These are phyloP conservation scores for Talaromyces adpressus DNA, from an alignment of 495 filamentous ascomycete species.

Conservation along the genomic window DNA sequence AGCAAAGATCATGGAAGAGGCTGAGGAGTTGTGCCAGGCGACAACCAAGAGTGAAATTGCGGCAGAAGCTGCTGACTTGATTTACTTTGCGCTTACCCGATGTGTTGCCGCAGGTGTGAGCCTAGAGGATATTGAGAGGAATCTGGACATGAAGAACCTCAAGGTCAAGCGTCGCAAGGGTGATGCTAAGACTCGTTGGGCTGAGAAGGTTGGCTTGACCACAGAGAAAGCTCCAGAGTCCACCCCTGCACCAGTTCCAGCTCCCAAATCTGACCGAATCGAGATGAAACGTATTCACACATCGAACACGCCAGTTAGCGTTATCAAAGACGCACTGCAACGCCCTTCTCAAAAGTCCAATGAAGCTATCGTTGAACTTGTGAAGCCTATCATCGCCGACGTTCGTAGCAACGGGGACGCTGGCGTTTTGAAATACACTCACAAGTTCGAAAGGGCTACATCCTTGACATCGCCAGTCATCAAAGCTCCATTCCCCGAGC, in stretches of 20 bases:
- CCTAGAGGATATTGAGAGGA: slow-evolving; percentile 81
- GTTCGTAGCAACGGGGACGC: slow-evolving; percentile 76
- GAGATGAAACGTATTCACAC: slow-evolving; percentile 75
- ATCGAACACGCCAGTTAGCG: slow-evolving; percentile 46
- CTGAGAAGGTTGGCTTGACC: slow-evolving; percentile 67
- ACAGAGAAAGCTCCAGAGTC: slow-evolving; percentile 29
- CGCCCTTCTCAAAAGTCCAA: slow-evolving; percentile 89
- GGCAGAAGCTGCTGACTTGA: slow-evolving; percentile 88
- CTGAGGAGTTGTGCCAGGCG: slow-evolving; percentile 86
- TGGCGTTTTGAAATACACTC: slow-evolving; percentile 82
- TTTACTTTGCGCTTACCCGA: slow-evolving; percentile 92
- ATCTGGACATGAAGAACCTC: slow-evolving; percentile 85
- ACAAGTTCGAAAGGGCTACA: slow-evolving; percentile 94
- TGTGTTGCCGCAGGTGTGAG: slow-evolving; percentile 76
- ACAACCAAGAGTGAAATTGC: slow-evolving; percentile 74
- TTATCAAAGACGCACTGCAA: slow-evolving; percentile 64
- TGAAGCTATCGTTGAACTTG: slow-evolving; percentile 81
- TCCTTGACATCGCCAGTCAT: slow-evolving; percentile 84
- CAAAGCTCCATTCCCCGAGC: slow-evolving; percentile 74
- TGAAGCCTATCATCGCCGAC: slow-evolving; percentile 83
- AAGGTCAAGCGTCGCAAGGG: slow-evolving; percentile 90
- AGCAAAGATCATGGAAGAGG: slow-evolving; percentile 98
- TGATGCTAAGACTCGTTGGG: slow-evolving; percentile 87
- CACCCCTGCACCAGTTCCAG: slow-evolving; percentile 34
- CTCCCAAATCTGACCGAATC: slow-evolving; percentile 53